Conservation (phyloP, 345 rosid genomes). For the Corchorus capsularis region DNA sequence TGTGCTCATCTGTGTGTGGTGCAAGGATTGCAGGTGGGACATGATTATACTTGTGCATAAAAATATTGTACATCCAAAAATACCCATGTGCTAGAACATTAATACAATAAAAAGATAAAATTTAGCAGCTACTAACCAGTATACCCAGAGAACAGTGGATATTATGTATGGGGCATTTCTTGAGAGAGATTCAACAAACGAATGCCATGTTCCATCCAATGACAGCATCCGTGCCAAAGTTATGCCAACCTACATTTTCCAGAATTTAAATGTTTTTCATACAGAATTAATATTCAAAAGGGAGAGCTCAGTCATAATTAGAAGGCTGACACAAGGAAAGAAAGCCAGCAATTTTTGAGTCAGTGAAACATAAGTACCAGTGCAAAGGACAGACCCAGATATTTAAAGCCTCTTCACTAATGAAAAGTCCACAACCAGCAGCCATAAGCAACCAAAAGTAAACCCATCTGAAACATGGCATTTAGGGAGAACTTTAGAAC, state of each 20-base stretch:
- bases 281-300: background rate
- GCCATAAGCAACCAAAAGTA: conserved; percentile 97
- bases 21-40: no score
- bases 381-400: conserved; percentile 83
- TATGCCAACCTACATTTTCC: conserved; percentile 66
- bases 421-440: conserved; percentile 84
- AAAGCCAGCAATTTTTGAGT: conserved; percentile 18
- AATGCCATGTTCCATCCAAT: conserved; percentile 81
- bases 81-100: background rate
- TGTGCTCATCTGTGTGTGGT: background rate
- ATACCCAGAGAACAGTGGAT: conserved; percentile 83
- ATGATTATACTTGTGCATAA: no score
- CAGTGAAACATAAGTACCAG: conserved; percentile 63
- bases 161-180: conserved; percentile 58
- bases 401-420: conserved; percentile 92
- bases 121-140: conserved; percentile 56
- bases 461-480: conserved; percentile 61
- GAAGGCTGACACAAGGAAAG: background rate
- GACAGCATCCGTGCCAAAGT: conserved; percentile 69
- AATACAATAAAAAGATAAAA: conserved; percentile 17
- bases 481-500: conserved; percentile 19
- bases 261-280: background rate
- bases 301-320: background rate
- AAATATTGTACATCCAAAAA: background rate
- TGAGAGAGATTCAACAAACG: conserved; percentile 67